Base-by-base conservation (phyloP, 139 green algal genomes). In the Edaphochlamys debaryana region DNA sequence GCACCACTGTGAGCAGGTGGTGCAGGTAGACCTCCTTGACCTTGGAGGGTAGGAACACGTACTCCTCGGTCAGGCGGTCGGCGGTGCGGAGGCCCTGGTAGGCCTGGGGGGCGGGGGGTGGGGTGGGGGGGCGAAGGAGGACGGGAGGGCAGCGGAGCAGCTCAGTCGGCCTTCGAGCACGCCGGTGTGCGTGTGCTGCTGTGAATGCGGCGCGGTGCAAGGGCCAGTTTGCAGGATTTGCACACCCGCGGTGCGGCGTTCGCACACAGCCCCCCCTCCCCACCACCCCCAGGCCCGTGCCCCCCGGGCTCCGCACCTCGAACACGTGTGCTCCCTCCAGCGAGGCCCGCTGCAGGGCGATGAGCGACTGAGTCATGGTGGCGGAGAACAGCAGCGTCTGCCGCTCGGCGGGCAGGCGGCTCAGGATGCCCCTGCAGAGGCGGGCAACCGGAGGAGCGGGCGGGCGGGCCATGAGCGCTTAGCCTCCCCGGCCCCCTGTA, bases 1-100 rank as follows among this genome's bases (percentile, higher is more conserved):
- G 87, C 67, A 78, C 58, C 6, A 68, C 78, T 0, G 78, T 74
- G 36, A 99, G 92, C 79, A 99, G 60, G 88, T 99, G 91, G 9
- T 88, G 78, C 25, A 99, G 92, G 89, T 99, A 99, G 38, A 99
- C 96, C 72, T 99, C 97, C 89, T 99, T 99, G 23, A 99, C 93
- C 83, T 98, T 98, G 42, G 90, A 85, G 0, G 97, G 97, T 0
- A 99, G 83, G 82, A 99, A 96, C 27, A 98, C n/a, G 89, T 99
- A 99, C 88, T 99, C 73, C 81, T 99, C 91, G 42, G 83, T 84
- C 48, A 99, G 82, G 2, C 58, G 84, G 42, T 93, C 73, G 23
- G 95, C 95, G 20, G 97, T 99, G 64, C 95, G 85, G 36, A 99
- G 85, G 0, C 95, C 96, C 74, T 97, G 86, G 71, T 99, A 98